These are phyloP conservation scores for Seminavis robusta DNA, from an alignment of 108 stramenopile genomes.

Conservation along the genomic window DNA sequence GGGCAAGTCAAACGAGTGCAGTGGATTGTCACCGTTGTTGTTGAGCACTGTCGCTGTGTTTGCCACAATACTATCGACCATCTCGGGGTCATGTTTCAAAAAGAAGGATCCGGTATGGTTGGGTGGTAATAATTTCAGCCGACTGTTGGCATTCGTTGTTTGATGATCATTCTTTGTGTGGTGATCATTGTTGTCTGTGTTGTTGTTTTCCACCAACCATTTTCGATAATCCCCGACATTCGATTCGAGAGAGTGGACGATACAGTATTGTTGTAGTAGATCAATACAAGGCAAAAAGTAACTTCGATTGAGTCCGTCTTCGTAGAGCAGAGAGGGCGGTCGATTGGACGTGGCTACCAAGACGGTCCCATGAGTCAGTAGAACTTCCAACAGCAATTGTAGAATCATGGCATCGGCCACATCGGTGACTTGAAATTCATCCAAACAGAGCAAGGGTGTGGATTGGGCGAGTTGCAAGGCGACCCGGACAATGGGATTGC, in stretches of 20 bases:
- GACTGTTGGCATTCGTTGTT: too few relatives aligned
- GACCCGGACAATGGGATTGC: conserved; percentile 70
- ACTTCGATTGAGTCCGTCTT: conserved; percentile 92
- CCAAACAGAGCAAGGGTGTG: conserved; percentile 90
- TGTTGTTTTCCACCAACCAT: not conserved
- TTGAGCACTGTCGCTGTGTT: conserved; percentile 11
- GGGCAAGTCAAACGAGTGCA: conserved; percentile 13
- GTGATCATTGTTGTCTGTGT: conserved; percentile 1
- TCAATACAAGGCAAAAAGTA: conserved; percentile 95
- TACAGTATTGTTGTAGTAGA: conserved; percentile 71
- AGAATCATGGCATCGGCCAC: conserved; percentile 94
- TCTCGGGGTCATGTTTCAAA: too few relatives aligned
- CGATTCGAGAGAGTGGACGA: conserved; percentile 65
- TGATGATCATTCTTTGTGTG: too few relatives aligned
- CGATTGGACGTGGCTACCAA: conserved; percentile 97
- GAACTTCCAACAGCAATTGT: conserved; percentile 61
- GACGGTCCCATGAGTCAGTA: conserved; percentile 71
- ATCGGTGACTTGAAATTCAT: conserved; percentile 99
- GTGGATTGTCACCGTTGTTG: not conserved
- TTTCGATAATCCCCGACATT: conserved; percentile 58
- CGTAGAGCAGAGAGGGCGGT: conserved; percentile 88
- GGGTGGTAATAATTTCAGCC: too few relatives aligned
- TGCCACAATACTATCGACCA: conserved; percentile 8
- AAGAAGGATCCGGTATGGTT: too few relatives aligned
- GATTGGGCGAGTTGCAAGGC: conserved; percentile 54